Conservation (phyloP, 371 early-diverging fungal species). For the Actinomortierella ambigua region DNA sequence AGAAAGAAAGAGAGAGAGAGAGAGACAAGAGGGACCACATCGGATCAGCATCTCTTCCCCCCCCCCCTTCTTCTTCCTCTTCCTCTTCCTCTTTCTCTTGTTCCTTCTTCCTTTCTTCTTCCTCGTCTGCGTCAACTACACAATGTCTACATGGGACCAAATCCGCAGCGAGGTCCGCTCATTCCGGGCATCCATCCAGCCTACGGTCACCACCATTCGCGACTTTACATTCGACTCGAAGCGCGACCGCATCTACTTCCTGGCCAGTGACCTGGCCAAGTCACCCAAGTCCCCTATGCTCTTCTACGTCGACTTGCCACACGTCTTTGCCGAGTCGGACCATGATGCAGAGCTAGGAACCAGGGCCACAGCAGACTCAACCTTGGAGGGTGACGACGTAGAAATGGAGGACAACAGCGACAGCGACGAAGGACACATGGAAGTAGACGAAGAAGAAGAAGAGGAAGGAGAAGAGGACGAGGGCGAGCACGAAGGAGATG, state of each 20-base stretch:
- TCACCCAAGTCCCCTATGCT: slow-evolving; percentile 49
- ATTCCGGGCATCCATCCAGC: slow-evolving; percentile 53
- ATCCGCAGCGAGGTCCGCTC: slow-evolving; percentile 63
- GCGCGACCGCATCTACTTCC: slow-evolving; percentile 56
- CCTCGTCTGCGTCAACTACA: not conserved
- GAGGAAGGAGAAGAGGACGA: not conserved
- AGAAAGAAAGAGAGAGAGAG: no score
- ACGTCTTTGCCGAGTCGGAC: not conserved
- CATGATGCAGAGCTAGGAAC: no score
- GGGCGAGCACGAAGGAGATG: slow-evolving; percentile 1
- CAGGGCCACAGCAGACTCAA: no score
- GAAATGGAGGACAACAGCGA: no score
- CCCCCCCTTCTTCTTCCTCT: not conserved
- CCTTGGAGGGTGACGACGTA: no score
- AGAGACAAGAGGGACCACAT: no score
- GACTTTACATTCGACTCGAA: slow-evolving; percentile 62
- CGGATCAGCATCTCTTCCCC: not conserved
- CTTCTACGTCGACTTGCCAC: slow-evolving; percentile 47
- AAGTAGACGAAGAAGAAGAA: no score
- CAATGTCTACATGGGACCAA: slow-evolving; percentile 59
- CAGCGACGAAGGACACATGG: no score
- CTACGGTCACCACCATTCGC: slow-evolving; percentile 52
- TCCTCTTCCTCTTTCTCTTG: not conserved
- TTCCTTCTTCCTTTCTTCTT: not conserved
- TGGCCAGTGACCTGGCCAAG: slow-evolving; percentile 57